Evolutionary conservation across 1,284 basidiomycete species (phyloP).

Genomic region (Acaromyces ingoldii): DNA sequence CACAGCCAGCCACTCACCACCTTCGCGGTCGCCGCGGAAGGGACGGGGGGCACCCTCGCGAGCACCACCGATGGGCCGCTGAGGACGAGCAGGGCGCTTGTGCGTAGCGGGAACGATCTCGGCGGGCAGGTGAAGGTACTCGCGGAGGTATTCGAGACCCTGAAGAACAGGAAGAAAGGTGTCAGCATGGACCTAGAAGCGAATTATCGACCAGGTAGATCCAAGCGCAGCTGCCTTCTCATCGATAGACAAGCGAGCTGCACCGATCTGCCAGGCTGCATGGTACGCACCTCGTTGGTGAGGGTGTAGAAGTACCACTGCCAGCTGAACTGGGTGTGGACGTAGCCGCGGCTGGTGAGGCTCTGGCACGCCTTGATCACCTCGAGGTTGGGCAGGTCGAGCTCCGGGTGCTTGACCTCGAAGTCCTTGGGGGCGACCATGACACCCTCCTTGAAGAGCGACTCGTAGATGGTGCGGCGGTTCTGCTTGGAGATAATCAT

Average conservation of each 20-base stretch:
- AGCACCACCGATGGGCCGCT: constrained; percentile 30
- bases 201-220: no score
- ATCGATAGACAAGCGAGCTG: no score
- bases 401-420: constrained; percentile 95
- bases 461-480: constrained; percentile 50
- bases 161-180: background rate
- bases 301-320: constrained; percentile 54
- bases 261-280: background rate
- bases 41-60: constrained; percentile 42
- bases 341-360: constrained; percentile 87
- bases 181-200: no score
- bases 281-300: constrained; percentile 37
- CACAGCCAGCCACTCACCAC: no score
- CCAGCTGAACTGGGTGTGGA: constrained; percentile 79
- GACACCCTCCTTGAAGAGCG: constrained; percentile 63
- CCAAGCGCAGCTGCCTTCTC: no score
- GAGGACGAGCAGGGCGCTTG: constrained; percentile 50
- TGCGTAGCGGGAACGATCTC: constrained; percentile 52
- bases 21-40: constrained; percentile 43
- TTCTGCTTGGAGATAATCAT: constrained; percentile 52
- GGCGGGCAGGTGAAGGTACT: constrained; percentile 50
- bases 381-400: constrained; percentile 93
- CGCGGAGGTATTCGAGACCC: constrained; percentile 51
- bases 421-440: constrained; percentile 99
- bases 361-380: constrained; percentile 99